Percentiles rank a stretch among this genome's conserved stretches.
phyloP scores from a whole-genome alignment of 1,284 basidiomycete species.

The Porphyrellus sp. region DNA sequence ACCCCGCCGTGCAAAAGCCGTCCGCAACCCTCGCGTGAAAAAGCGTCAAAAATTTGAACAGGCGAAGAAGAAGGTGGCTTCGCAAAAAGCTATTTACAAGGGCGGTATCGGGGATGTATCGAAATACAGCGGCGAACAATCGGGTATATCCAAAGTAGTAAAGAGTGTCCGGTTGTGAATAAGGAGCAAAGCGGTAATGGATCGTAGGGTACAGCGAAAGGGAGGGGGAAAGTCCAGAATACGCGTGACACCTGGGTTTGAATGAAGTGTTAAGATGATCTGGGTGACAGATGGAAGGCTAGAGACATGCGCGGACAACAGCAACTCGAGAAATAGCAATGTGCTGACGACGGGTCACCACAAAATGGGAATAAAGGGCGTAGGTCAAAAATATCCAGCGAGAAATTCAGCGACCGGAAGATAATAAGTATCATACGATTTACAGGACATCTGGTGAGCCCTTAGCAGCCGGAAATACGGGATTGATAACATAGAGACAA shows the following conservation, averaged over 20 bases:
- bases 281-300: conserved; percentile 5
- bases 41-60: conserved; percentile 90
- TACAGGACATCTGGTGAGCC: conserved; percentile 19
- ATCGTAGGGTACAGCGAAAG: conserved; percentile 14
- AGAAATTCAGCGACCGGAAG: conserved; percentile 14
- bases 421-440: conserved; percentile 26
- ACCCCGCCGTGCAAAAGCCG: conserved; percentile 78
- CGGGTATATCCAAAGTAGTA: conserved; percentile 84
- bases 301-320: conserved; percentile 2
- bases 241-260: conserved; percentile 9
- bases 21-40: conserved; percentile 95
- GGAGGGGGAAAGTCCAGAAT: conserved; percentile 7
- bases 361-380: conserved; percentile 7
- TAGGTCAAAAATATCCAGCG: conserved; percentile 11
- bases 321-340: conserved; percentile 22
- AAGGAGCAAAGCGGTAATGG: conserved; percentile 3
- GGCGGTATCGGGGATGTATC: conserved; percentile 68
- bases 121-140: conserved; percentile 68
- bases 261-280: conserved; percentile 11
- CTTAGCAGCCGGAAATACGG: conserved; percentile 23
- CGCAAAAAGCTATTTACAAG: conserved; percentile 86
- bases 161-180: conserved; percentile 70
- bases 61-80: conserved; percentile 87
- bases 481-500: conserved; percentile 32
- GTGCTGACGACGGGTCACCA: conserved; percentile 14